Evolutionary conservation across 192 early-diverging fungal genomes (phyloP).

Genomic region (Tieghemiomyces parasiticus): DNA sequence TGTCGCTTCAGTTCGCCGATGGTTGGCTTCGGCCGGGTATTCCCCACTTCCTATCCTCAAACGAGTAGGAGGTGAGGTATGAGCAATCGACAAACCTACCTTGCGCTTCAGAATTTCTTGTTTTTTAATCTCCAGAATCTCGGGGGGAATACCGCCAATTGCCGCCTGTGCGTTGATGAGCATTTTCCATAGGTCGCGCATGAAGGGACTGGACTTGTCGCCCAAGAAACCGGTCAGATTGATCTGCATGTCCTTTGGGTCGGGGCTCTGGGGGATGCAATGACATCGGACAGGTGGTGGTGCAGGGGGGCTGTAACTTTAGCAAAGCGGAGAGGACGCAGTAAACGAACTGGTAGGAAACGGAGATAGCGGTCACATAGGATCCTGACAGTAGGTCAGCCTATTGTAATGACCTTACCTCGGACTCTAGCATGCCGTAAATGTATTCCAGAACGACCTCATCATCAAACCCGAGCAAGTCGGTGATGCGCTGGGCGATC

Average conservation of each 20-base stretch:
- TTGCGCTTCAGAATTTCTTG: conserved; percentile 48
- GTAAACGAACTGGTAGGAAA: too few species aligned
- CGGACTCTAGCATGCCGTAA: conserved; percentile 63
- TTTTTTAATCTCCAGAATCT: conserved; percentile 76
- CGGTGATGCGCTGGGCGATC: conserved; percentile 55
- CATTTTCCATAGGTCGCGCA: conserved; percentile 79
- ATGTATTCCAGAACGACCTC: conserved; percentile 85
- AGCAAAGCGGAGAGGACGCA: too few species aligned
- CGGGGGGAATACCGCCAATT: conserved; percentile 67
- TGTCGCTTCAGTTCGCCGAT: too few species aligned
- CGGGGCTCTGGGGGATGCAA: conserved; percentile 43
- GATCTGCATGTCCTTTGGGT: conserved; percentile 87
- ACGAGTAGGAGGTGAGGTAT: too few species aligned
- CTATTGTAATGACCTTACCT: too few species aligned
- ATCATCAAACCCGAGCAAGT: conserved; percentile 82
- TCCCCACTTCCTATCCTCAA: too few species aligned
- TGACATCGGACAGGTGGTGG: too few species aligned
- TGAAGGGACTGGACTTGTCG: conserved; percentile 60
- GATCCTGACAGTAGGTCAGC: too few species aligned
- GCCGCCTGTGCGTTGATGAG: conserved; percentile 76
- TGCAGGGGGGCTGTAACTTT: too few species aligned
- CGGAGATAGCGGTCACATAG: too few species aligned
- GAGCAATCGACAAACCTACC: conserved; percentile 16
- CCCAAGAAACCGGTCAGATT: conserved; percentile 91
- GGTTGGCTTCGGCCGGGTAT: too few species aligned